phyloP scores from a whole-genome alignment of 108 stramenopile genomes.

The Bacterosira constricta region DNA sequence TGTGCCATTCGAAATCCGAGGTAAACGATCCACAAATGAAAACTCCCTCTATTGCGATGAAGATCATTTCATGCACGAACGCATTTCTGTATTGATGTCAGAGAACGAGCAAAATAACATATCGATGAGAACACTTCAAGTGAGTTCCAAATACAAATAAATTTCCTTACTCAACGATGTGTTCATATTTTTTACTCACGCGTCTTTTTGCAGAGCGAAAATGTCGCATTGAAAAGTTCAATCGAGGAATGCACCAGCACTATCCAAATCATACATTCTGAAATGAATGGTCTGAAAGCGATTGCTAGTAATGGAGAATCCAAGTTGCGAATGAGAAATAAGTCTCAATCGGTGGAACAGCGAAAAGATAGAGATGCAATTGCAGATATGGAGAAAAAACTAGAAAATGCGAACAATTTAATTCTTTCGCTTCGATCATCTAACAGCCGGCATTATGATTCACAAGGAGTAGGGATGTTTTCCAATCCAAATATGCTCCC shows the following conservation, averaged over 20 bases:
- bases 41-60: constrained; percentile 11
- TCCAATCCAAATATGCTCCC: background rate
- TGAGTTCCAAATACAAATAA: constrained; percentile 6
- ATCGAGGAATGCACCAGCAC: constrained; percentile 29
- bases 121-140: constrained; percentile 42
- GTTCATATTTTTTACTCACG: background rate
- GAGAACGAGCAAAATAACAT: constrained; percentile 51
- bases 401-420: constrained; percentile 29
- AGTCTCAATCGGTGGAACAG: background rate
- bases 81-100: constrained; percentile 42
- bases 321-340: constrained; percentile 10
- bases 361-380: constrained; percentile 8
- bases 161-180: too few species aligned
- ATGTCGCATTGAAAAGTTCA: constrained; percentile 36
- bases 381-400: constrained; percentile 22
- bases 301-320: constrained; percentile 25
- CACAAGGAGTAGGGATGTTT: background rate
- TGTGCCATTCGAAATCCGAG: constrained; percentile 36
- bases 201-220: constrained; percentile 25
- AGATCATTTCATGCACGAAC: constrained; percentile 35
- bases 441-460: background rate
- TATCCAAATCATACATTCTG: constrained; percentile 35
- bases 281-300: constrained; percentile 41
- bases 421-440: constrained; percentile 18
- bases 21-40: constrained; percentile 6